Base-by-base conservation (phyloP, 2,329 filamentous ascomycete species). In the Colletotrichum godetiae region DNA sequence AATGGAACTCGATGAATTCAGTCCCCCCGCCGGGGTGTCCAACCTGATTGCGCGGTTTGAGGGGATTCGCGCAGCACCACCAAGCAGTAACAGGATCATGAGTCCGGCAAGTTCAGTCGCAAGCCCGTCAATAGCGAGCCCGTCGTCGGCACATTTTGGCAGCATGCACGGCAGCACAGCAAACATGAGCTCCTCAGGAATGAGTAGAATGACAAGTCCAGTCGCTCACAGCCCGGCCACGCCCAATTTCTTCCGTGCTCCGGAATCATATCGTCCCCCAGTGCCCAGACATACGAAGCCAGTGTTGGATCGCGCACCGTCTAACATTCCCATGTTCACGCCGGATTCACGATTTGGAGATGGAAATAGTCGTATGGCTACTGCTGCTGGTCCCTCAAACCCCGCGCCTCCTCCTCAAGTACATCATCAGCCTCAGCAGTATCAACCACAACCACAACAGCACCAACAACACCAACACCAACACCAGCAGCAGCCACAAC, bases 11-110 rank as follows among this genome's bases (percentile, higher is more conserved):
- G 74, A 76, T 15, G 73, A 75, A 22, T 27, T 76, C 5, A 55
- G 67, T 19, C 62, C 73, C 8, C 62, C 75, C 29, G 75, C 78
- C 42, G 79, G 81, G 52, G 83, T 84, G 62, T 80, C 82, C 58
- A 81, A 82, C 58, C 74, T 85, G 59, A 81, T 84, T 69, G 82
- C 83, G 61, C 83, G 84, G 62, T 85, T 85, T 76, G 83, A 85
- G 66, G 68, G 80, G 76, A 59, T 81, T 79, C 76, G 79, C 79
- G 52, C 82, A 80, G 52, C 80, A 7, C 78, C 83, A 67, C 81
- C 81, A 10, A 77, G 75, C 37, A 79, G 77, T 49, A 79, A 78
- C 59, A 73, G 72, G 29, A 75, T 77, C 67, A 75, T 77, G 60
- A 82, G 76, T 64, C 73, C 80, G 57, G 74, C 79, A 15, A 76